Percentiles rank a stretch among this genome's conserved stretches.
phyloP scores from a whole-genome alignment of 331 rosid genomes.

The Ulmus americana region DNA sequence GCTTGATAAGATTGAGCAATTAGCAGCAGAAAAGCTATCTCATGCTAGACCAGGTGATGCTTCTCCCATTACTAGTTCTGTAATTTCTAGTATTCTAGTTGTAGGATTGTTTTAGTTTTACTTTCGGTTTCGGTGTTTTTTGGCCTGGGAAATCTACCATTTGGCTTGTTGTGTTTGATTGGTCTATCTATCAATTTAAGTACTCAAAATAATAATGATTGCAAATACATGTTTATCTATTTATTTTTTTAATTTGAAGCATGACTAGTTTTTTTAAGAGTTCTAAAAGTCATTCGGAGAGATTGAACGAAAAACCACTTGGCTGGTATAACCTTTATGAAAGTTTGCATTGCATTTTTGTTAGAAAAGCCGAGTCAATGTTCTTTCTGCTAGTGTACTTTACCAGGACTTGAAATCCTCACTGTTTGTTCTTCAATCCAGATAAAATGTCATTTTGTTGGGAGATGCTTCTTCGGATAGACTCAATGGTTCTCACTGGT shows the following conservation, averaged over 20 bases:
- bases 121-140: not conserved
- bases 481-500: constrained; percentile 66
- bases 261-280: not conserved
- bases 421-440: constrained; percentile 37
- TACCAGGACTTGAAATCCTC: constrained; percentile 12
- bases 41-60: constrained; percentile 41
- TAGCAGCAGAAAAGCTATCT: constrained; percentile 50
- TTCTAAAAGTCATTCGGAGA: not conserved
- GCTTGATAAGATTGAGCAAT: constrained; percentile 41
- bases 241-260: not conserved
- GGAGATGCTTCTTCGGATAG: constrained; percentile 72
- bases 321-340: not conserved
- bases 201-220: not conserved
- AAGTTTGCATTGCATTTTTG: not conserved
- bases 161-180: not conserved
- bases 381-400: constrained; percentile 7
- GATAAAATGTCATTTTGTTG: constrained; percentile 57
- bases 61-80: not conserved
- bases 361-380: not conserved
- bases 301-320: not conserved
- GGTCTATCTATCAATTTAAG: too few species aligned
- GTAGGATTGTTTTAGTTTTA: not conserved
- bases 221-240: not conserved
- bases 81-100: not conserved
- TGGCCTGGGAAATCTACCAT: not conserved